These are phyloP conservation scores for Aaosphaeria pasadenensis DNA, from an alignment of 2,329 filamentous ascomycete species.

Conservation along the genomic window DNA sequence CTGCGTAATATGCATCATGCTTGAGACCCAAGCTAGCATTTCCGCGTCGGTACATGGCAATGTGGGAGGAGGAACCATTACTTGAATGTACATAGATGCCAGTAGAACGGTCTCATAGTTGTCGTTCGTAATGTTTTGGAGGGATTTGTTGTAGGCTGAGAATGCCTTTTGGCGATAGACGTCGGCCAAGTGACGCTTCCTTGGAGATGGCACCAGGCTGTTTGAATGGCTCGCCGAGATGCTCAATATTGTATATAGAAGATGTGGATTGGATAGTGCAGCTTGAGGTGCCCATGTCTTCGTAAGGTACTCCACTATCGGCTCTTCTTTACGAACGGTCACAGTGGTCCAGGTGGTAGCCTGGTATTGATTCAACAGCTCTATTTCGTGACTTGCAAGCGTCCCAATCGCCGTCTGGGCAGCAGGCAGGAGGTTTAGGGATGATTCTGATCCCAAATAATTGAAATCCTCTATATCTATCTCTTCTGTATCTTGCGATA, in stretches of 20 bases:
- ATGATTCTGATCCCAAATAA: constrained; percentile 2
- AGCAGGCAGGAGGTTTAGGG: constrained; percentile 17
- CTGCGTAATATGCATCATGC: constrained; percentile 26
- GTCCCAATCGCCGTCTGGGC: constrained; percentile 15
- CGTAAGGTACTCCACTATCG: constrained; percentile 13
- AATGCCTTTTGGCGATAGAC: constrained; percentile 28
- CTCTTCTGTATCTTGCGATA: too few species aligned
- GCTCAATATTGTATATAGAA: constrained; percentile 26
- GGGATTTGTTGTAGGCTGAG: constrained; percentile 19
- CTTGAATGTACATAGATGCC: constrained; percentile 21
- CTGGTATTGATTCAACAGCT: constrained; percentile 25
- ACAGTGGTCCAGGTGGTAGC: constrained; percentile 20
- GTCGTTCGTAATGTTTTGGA: constrained; percentile 25
- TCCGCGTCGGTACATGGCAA: constrained; percentile 8
- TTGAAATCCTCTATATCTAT: constrained; percentile 11
- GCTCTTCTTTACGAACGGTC: constrained; percentile 15
- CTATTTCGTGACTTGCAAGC: constrained; percentile 15
- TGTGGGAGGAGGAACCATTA: constrained; percentile 16
- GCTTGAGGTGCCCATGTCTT: constrained; percentile 20
- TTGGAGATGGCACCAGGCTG: constrained; percentile 7
- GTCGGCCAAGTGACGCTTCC: constrained; percentile 11
- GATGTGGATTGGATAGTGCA: constrained; percentile 16
- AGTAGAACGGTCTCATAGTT: constrained; percentile 31
- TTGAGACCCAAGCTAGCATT: constrained; percentile 21
- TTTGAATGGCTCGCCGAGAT: constrained; percentile 23